phyloP scores from a whole-genome alignment of 2,329 filamentous ascomycete species.

The Raffaelea ambrosiae region DNA sequence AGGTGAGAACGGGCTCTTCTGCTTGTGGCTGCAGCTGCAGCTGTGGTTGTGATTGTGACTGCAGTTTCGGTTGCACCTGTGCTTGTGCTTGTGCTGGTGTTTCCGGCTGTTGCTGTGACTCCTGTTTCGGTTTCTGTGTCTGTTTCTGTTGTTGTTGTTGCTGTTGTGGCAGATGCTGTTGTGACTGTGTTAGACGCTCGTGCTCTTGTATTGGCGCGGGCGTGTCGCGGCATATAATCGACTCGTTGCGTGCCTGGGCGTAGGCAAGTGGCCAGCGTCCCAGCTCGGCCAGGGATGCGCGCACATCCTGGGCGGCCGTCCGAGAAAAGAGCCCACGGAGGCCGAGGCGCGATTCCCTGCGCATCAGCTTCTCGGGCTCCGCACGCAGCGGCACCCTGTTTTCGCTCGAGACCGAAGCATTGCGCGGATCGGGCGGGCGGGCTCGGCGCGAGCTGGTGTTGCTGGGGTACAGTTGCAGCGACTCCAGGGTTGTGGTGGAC shows the following conservation, averaged over 20 bases:
- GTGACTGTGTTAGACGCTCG: too few relatives aligned
- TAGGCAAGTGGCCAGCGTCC: slow-evolving; percentile 32
- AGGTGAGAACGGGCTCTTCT: background rate
- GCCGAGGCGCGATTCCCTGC: slow-evolving; percentile 43
- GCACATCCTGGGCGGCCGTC: slow-evolving; percentile 23
- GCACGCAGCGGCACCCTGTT: slow-evolving; percentile 33
- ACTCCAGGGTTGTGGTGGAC: slow-evolving; percentile 1
- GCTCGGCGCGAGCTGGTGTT: slow-evolving; percentile 21
- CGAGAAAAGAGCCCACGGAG: slow-evolving; percentile 38
- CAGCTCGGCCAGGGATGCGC: slow-evolving; percentile 37
- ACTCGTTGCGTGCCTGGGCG: slow-evolving; percentile 26
- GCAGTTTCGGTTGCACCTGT: too few relatives aligned
- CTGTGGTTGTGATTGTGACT: too few relatives aligned
- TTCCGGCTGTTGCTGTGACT: too few relatives aligned
- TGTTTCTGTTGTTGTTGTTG: too few relatives aligned
- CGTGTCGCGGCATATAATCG: slow-evolving; percentile 17
- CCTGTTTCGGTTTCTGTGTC: background rate
- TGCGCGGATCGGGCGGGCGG: slow-evolving; percentile 28
- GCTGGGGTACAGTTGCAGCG: slow-evolving; percentile 18
- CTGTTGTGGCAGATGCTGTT: too few relatives aligned
- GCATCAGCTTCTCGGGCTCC: slow-evolving; percentile 27
- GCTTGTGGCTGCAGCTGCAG: background rate
- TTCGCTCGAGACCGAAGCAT: slow-evolving; percentile 21
- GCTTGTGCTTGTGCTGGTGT: too few relatives aligned
- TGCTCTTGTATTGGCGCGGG: too few relatives aligned